Base-by-base conservation (phyloP, 2,329 filamentous ascomycete species). In the Ceratocystis eucalypticola region DNA sequence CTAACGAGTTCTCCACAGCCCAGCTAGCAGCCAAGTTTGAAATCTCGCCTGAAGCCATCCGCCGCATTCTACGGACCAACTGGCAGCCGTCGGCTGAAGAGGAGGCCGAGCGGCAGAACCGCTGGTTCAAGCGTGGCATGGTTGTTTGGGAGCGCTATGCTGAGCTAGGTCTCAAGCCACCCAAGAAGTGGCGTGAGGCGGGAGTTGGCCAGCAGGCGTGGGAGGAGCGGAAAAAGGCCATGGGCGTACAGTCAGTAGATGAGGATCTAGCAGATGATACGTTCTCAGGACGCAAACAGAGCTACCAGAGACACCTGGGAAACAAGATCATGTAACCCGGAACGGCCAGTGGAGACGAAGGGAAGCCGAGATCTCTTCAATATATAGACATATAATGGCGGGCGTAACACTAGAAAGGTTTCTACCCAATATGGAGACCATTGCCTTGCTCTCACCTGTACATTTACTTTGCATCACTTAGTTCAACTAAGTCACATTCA, bases 21-120 rank as follows among this genome's bases (percentile, higher is more conserved):
- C 81, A 84, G 44, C 84, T 97, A 15, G 84, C 93, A 0, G 73
- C 85, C 1, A 84, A 91, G 71, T 99, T 97, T 76, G 81, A 91
- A 74, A 80, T 96, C n/a, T 91, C 91, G 0, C 80, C 89, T 1
- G 94, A 99, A 74, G 89, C 86, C 0, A 89, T 97, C 68, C 85
- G 92, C 10, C 84, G 94, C 45, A 96, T 99, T 64, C 77, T 99
- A 69, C 90, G 84, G 77, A 84, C 83, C 74, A 91, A 89, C 68
- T 94, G 89, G 87, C 76, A 76, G 71, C 86, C 89, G 2, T 78
- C 73, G 6, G 72, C 80, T 33, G 79, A 80, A 30, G 82, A 86
- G 71, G 82, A 85, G 68, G 73, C 79, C 68, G 76, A 81, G 2
- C 80, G 85, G 65, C 82, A 85, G 72, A 75, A 78, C 70, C 77